Percentiles rank a stretch among this genome's conserved stretches.
phyloP scores from a whole-genome alignment of 345 rosid genomes.

The Citrus inodora region DNA sequence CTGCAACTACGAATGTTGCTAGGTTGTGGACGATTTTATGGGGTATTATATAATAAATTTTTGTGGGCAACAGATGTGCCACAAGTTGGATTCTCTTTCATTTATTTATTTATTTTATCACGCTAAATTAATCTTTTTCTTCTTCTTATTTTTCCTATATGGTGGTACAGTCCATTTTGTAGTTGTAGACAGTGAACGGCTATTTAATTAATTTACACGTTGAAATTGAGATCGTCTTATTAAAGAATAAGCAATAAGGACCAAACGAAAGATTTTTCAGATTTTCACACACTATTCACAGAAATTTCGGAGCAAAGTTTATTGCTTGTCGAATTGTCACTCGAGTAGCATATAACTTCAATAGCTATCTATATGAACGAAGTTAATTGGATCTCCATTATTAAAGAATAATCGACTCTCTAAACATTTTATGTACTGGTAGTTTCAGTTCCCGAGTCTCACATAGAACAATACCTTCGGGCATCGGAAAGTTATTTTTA shows the following conservation, averaged over 20 bases:
- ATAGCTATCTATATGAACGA: not conserved
- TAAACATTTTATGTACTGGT: too few relatives aligned
- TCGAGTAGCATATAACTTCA: not conserved
- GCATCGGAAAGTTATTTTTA: not conserved
- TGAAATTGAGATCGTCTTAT: not conserved
- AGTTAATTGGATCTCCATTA: too few relatives aligned
- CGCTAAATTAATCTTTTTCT: not conserved
- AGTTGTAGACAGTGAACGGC: not conserved
- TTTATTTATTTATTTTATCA: not conserved
- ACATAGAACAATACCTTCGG: not conserved
- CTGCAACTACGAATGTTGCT: constrained; percentile 32
- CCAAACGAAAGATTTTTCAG: not conserved
- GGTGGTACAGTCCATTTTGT: not conserved
- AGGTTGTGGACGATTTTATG: constrained; percentile 1
- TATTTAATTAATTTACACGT: not conserved
- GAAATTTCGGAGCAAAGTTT: not conserved
- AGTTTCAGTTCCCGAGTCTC: not conserved
- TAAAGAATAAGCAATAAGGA: not conserved
- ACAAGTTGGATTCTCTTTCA: not conserved
- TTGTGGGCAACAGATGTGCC: not conserved
- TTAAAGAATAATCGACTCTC: too few relatives aligned
- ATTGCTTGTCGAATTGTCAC: not conserved
- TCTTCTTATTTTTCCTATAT: not conserved
- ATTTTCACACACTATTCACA: not conserved
- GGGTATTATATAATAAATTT: constrained; percentile 26